Conservation (phyloP, 1,284 basidiomycete species). For the Leccinum fuscescens region DNA sequence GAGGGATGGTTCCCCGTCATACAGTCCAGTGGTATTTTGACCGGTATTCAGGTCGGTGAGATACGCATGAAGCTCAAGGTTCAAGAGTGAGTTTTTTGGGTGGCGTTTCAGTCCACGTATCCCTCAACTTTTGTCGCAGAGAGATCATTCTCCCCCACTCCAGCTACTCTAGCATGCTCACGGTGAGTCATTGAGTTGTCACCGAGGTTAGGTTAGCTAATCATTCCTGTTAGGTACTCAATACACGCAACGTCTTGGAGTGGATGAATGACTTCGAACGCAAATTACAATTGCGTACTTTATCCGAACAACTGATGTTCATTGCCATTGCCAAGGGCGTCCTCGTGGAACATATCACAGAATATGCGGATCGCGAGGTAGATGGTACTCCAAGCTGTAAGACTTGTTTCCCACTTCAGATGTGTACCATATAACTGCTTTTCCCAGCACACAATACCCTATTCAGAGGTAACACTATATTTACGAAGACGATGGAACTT, state of each 20-base stretch:
- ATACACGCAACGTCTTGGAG: conserved; percentile 65
- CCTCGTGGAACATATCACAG: conserved; percentile 64
- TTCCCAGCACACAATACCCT: conserved; percentile 60
- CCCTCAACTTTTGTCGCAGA: conserved; percentile 38
- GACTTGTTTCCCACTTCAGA: conserved; percentile 20
- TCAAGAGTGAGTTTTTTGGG: conserved; percentile 60
- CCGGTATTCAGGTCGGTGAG: conserved; percentile 67
- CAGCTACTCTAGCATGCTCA: conserved; percentile 54
- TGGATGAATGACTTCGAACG: conserved; percentile 72
- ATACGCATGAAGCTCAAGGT: conserved; percentile 68
- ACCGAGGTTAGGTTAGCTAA: background rate
- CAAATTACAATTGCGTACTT: conserved; percentile 59
- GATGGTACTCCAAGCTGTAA: conserved; percentile 50
- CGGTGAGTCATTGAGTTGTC: conserved; percentile 38
- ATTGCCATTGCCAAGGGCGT: conserved; percentile 64
- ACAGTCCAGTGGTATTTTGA: conserved; percentile 44
- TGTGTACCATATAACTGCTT: conserved; percentile 8
- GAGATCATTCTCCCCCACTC: conserved; percentile 71
- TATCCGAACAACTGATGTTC: conserved; percentile 61
- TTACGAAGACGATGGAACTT: conserved; percentile 79
- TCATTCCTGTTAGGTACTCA: conserved; percentile 46
- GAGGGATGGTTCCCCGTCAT: conserved; percentile 85
- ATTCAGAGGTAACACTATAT: conserved; percentile 76
- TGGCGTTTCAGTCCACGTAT: conserved; percentile 3
- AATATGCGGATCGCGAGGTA: conserved; percentile 66